These are phyloP conservation scores for Cucurbita maxima DNA, from an alignment of 306 rosid genomes.

Conservation along the genomic window DNA sequence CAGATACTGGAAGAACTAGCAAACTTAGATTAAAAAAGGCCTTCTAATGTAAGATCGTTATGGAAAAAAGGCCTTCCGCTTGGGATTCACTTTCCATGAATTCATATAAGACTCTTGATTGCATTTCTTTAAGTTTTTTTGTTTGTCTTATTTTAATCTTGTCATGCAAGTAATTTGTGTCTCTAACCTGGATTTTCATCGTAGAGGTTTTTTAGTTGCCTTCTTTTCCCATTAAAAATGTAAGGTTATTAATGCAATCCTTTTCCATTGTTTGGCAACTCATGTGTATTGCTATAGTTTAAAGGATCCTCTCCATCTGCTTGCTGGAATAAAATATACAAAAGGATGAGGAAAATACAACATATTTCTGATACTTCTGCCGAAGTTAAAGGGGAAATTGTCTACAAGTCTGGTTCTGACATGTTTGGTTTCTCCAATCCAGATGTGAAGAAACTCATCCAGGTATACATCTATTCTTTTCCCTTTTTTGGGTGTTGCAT, in stretches of 20 bases:
- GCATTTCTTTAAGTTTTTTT: neutral
- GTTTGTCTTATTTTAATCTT: neutral
- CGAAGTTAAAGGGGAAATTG: slow-evolving; percentile 27
- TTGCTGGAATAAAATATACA: slow-evolving; percentile 83
- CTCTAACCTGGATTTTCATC: neutral
- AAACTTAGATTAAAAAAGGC: neutral
- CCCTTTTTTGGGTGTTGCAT: neutral
- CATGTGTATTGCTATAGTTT: slow-evolving; percentile 33
- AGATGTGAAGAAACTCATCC: slow-evolving; percentile 60
- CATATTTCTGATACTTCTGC: slow-evolving; percentile 35
- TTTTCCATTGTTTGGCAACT: neutral
- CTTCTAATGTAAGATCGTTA: neutral
- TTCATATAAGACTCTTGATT: neutral
- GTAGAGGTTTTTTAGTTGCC: neutral
- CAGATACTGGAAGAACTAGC: neutral
- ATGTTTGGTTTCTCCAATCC: slow-evolving; percentile 92
- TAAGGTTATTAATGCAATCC: neutral
- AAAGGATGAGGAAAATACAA: slow-evolving; percentile 45
- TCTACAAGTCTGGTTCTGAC: slow-evolving; percentile 59
- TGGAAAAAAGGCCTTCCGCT: neutral
- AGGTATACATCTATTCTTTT: slow-evolving; percentile 29
- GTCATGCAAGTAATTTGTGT: neutral
- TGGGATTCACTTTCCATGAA: neutral
- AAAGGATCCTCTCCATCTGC: slow-evolving; percentile 66
- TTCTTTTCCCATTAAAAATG: neutral